Evolutionary conservation across 148 eudicot species (phyloP), one percentile per base, ranked within the genome.

Genomic region (Camellia granthamiana): DNA sequence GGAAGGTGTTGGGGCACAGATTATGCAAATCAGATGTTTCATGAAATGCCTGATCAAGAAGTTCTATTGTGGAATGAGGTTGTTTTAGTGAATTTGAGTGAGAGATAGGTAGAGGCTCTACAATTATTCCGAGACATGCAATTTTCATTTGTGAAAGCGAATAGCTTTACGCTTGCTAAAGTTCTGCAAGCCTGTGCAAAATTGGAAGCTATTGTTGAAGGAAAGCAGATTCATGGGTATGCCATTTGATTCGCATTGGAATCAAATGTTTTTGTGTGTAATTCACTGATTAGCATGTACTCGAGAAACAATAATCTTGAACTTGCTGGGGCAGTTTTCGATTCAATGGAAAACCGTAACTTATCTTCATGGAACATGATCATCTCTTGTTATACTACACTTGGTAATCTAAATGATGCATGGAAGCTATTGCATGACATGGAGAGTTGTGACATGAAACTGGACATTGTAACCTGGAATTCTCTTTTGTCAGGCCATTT

Each of bases 321-420:
- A 75, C 78, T 84, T 77, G 90, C 92, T 74, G 85, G 88, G 67
- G 81, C 64, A 56, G 86, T 90, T 66, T 91, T 91, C 51, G 88
- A 91, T 84, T 75, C 65, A 49, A 88, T 84, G 87, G 79, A 79
- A 63, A 82, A 75, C n/a, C 82, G 79, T 9, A 87, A 82, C 80
- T 70, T 91, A 68, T 87, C 89, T 66, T 81, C 92, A 12, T 91
- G 95, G 95, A 91, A 90, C 84, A 81, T 90, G 1, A 85, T 91
- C 71, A 87, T 91, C 78, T 90, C 91, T 46, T 87, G 87, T 60
- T 90, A 90, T 77, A 81, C 86, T 58, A 67, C 90, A 52, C 69
- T 80, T 74, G 95, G 92, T 70, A 52, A 64, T 81, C 81, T 88
- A 69, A 67, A 80, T 84, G 88, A 88, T 67, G 88, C 90, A 15